Evolutionary conservation across 164 flowering plant genomes (phyloP).

Genomic region (Paratinospora sagittata): DNA sequence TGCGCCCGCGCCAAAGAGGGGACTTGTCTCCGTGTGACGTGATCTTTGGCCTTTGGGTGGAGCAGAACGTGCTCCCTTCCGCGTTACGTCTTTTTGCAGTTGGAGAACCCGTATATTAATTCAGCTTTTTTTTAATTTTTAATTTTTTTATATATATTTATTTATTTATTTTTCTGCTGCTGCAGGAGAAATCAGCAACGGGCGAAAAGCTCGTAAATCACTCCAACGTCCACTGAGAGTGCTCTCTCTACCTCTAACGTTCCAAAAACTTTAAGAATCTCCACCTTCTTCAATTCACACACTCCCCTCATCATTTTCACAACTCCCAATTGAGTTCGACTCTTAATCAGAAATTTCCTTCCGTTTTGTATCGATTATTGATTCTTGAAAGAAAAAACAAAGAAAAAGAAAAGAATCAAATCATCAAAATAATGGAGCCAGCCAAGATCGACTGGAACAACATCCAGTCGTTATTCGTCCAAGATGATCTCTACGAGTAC

Average conservation of each 20-base stretch:
- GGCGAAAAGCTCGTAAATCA: not conserved
- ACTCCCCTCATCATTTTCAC: not conserved
- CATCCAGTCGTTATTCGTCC: constrained; percentile 54
- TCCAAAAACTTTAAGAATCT: not conserved
- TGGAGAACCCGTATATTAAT: no score
- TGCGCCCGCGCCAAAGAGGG: no score
- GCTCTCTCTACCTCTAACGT: not conserved
- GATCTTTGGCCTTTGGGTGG: no score
- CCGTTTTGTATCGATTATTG: not conserved
- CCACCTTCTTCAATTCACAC: not conserved
- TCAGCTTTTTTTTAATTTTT: no score
- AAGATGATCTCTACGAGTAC: constrained; percentile 62
- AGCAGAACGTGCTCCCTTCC: no score
- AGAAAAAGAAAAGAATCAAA: no score
- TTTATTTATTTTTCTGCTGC: no score
- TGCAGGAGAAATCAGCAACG: not conserved
- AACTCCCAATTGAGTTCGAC: not conserved
- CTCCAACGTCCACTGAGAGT: not conserved
- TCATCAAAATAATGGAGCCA: constrained; percentile 60
- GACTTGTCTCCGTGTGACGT: no score
- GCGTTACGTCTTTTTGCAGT: no score
- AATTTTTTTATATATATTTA: no score
- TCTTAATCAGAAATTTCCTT: not conserved
- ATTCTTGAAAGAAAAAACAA: not conserved
- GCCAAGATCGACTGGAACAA: constrained; percentile 84